phyloP scores from a whole-genome alignment of 78 protist genomes.

The Acrasis kona region DNA sequence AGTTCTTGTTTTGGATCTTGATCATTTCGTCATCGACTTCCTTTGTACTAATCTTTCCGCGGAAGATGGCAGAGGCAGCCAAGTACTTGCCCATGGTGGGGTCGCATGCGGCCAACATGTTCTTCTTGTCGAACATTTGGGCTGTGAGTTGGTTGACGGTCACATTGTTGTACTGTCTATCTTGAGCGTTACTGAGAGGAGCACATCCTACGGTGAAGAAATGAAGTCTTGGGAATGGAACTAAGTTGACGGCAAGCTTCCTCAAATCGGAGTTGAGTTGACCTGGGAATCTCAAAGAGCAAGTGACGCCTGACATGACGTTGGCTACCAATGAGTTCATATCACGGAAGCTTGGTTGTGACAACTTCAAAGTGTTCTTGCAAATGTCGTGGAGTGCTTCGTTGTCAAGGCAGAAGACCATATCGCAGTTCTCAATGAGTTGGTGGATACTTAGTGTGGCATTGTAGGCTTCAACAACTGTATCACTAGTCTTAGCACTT shows the following conservation, averaged over 20 bases:
- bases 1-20: conserved; percentile 75
- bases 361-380: conserved; percentile 1
- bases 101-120: conserved; percentile 67
- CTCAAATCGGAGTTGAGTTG: not conserved
- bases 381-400: conserved; percentile 83
- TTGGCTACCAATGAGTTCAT: conserved; percentile 57
- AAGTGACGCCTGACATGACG: conserved; percentile 54
- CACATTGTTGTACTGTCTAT: too few species aligned
- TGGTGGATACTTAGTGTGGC: conserved; percentile 23
- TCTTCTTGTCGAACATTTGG: conserved; percentile 73
- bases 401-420: conserved; percentile 48
- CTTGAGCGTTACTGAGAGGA: too few species aligned
- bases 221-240: not conserved
- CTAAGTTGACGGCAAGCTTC: not conserved
- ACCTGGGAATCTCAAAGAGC: conserved; percentile 61
- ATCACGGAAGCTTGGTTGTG: conserved; percentile 53
- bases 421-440: not conserved
- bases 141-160: too few species aligned
- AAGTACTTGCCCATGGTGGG: conserved; percentile 70
- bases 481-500: conserved; percentile 65
- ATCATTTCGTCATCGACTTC: conserved; percentile 70
- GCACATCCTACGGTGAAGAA: too few species aligned
- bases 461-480: conserved; percentile 95
- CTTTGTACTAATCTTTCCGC: conserved; percentile 81
- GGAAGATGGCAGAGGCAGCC: conserved; percentile 69